Percentiles rank a stretch among this genome's conserved stretches.
phyloP scores from a whole-genome alignment of 208 protist species.

The Trypanosoma platydactyli region DNA sequence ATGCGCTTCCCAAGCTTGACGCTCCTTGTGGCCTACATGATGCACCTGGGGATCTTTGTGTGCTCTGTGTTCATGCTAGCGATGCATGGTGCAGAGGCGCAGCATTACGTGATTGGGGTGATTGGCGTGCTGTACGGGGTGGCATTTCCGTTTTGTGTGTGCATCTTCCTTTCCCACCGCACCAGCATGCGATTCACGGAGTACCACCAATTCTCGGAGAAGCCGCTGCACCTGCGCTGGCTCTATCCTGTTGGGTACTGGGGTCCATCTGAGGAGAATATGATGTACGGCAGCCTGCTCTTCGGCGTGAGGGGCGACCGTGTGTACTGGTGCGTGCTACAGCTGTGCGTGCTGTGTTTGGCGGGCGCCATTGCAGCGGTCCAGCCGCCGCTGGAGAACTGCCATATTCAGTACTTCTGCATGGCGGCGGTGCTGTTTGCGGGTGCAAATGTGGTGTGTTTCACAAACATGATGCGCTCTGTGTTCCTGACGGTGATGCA shows the following conservation, averaged over 20 bases:
- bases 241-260: conserved; percentile 19
- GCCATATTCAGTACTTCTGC: conserved; percentile 14
- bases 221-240: conserved; percentile 6
- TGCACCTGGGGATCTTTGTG: conserved; percentile 21
- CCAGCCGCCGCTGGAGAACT: conserved; percentile 1
- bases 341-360: conserved; percentile 6
- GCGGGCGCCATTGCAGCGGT: conserved; percentile 5
- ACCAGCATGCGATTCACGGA: conserved; percentile 4
- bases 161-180: conserved; percentile 14
- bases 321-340: conserved; percentile 15
- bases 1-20: conserved; percentile 15
- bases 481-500: conserved; percentile 19
- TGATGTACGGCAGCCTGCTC: conserved; percentile 9
- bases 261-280: not conserved
- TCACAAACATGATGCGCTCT: conserved; percentile 24
- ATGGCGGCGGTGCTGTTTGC: conserved; percentile 16
- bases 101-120: conserved; percentile 21
- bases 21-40: conserved; percentile 15
- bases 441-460: not conserved
- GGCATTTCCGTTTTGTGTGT: conserved; percentile 7
- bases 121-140: conserved; percentile 16
- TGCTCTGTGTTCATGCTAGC: conserved; percentile 12
- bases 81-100: not conserved
- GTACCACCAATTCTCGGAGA: conserved; percentile 15
- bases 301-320: conserved; percentile 4